These are phyloP conservation scores for Cyclocybe cylindracea DNA, from an alignment of 768 basidiomycete species.

Conservation along the genomic window DNA sequence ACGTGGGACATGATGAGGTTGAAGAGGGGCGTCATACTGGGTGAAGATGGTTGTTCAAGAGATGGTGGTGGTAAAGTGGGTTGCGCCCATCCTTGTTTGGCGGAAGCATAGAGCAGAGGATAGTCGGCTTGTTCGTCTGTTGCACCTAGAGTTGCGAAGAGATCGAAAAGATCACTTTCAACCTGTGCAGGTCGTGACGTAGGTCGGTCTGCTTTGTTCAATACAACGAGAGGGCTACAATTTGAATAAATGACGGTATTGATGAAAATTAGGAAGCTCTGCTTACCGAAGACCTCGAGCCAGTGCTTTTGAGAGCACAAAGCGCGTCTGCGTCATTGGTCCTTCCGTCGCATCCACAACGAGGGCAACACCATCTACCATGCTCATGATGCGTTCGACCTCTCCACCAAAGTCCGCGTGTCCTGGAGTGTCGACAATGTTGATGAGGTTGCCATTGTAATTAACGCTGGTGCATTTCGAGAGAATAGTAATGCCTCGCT, in stretches of 20 bases:
- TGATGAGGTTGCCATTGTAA: conserved; percentile 51
- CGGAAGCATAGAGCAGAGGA: conserved; percentile 50
- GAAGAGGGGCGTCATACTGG: conserved; percentile 45
- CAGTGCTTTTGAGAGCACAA: conserved; percentile 50
- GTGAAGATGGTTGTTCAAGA: conserved; percentile 9
- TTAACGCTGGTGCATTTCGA: conserved; percentile 57
- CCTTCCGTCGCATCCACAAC: conserved; percentile 62
- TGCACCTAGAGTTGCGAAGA: conserved; percentile 51
- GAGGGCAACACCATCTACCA: conserved; percentile 64
- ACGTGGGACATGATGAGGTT: conserved; percentile 48
- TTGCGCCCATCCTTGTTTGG: conserved; percentile 52
- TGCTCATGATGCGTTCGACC: conserved; percentile 60
- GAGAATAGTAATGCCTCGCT: conserved; percentile 63
- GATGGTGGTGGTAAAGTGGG: conserved; percentile 19
- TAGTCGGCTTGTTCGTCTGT: conserved; percentile 54
- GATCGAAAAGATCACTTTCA: conserved; percentile 50
- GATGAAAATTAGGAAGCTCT: not conserved
- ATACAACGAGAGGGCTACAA: conserved; percentile 44
- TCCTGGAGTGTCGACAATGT: conserved; percentile 63
- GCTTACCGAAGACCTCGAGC: conserved; percentile 41
- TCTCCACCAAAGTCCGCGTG: conserved; percentile 68
- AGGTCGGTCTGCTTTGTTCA: conserved; percentile 51
- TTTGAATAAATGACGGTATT: not conserved
- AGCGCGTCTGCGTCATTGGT: conserved; percentile 61
- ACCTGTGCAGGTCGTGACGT: conserved; percentile 46